Base-by-base conservation (phyloP, 768 basidiomycete species). In the Rhodotorula kratochvilovae region DNA sequence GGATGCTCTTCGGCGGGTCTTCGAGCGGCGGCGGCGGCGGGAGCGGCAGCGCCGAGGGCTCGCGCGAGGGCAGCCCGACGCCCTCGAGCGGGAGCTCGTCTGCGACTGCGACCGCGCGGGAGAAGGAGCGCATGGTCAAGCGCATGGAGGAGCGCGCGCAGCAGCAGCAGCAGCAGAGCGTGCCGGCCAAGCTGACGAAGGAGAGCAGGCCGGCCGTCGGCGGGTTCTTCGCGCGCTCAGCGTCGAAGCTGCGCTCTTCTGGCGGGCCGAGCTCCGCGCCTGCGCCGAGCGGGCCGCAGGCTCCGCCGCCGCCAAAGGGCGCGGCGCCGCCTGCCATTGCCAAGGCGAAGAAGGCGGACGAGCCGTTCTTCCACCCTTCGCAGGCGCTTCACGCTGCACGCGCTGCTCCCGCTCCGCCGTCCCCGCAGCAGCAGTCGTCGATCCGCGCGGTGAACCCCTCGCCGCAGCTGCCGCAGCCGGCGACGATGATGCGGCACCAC, bases 401-500 rank as follows among this genome's bases (percentile, higher is more conserved):
- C n/a, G 23, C 63, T 27, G 33, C 29, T 2, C 31, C 29, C 8
- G 36, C 42, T 12, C 25, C 48, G 23, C 25, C 48, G 1, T 31
- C 62, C 51, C n/a, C 62, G 35, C 59, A 46, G 36, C 63, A 23
- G 63, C 63, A 23, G 63, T 39, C 36, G 13, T 10, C 43, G 23
- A 65, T 65, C 55, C 63, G 55, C 42, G 63, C 63, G 5, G 33
- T 65, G 43, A 65, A 65, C 55, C 54, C 63, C 16, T 65, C 63
- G 31, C 63, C 63, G 5, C 19, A 45, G 31, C 5, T 61, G 6
- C 31, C 46, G 45, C 60, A 61, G 12, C 54, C 35, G 2, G 43
- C 63, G n/a, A 57, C 35, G 31, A 21, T 55, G n/a, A 27, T 27
- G 51, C 51, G 25, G n/a, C n/a, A 27, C 6, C 31, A 17, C 7